Percentiles rank a stretch among this genome's conserved stretches.
phyloP scores from a whole-genome alignment of 345 rosid species.

The Mercurialis annua region DNA sequence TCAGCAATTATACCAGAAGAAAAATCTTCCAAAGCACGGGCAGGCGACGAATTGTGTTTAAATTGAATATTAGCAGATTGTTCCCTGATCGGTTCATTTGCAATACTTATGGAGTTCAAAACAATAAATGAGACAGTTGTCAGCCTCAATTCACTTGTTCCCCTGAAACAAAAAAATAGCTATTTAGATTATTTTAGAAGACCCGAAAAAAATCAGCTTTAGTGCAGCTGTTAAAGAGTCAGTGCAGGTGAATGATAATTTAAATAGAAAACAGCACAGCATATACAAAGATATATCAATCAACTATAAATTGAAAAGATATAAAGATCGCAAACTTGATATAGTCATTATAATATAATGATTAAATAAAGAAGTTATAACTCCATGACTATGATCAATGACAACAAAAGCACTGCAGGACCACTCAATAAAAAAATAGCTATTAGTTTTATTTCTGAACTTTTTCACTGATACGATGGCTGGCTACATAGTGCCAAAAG shows the following conservation, averaged over 20 bases:
- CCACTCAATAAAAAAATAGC: too few relatives aligned
- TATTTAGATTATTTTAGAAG: slow-evolving; percentile 1
- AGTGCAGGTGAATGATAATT: not conserved
- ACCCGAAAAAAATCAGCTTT: slow-evolving; percentile 1
- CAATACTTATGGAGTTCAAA: slow-evolving; percentile 42
- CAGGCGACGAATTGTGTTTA: slow-evolving; percentile 16
- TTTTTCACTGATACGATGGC: too few relatives aligned
- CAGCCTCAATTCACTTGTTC: slow-evolving; percentile 39
- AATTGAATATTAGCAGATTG: slow-evolving; percentile 18
- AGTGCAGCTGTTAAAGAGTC: not conserved
- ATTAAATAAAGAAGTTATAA: too few relatives aligned
- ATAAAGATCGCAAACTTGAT: not conserved
- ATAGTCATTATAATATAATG: not conserved
- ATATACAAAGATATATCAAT: not conserved
- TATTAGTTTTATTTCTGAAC: too few relatives aligned
- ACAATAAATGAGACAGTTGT: slow-evolving; percentile 54
- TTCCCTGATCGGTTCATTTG: slow-evolving; percentile 26
- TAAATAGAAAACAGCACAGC: not conserved
- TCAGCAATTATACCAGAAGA: slow-evolving; percentile 45
- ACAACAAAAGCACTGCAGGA: too few relatives aligned
- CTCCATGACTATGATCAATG: too few relatives aligned
- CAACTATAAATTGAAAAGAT: too few relatives aligned
- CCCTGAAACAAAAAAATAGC: slow-evolving; percentile 35
- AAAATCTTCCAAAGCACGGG: slow-evolving; percentile 22
- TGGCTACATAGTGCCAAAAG: not conserved